phyloP scores from a whole-genome alignment of 208 protist species.

The Polymyxa betae region DNA sequence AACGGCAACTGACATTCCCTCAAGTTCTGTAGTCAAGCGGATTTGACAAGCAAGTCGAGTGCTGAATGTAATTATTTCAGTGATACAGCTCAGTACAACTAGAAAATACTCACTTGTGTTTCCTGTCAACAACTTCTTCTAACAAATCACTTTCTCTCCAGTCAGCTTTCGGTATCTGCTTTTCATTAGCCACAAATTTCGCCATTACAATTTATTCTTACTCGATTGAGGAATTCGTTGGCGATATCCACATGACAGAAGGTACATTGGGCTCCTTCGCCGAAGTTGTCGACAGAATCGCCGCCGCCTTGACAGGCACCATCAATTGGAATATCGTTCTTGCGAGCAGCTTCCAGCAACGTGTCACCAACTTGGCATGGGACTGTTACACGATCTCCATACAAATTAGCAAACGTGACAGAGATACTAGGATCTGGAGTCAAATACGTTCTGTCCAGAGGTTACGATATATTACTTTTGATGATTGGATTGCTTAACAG shows the following conservation, averaged over 20 bases:
- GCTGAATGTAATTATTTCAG: no score
- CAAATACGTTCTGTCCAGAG: no score
- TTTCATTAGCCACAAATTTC: background rate
- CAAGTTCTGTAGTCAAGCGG: background rate
- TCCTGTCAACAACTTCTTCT: background rate
- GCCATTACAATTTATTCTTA: background rate
- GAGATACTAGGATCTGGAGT: no score
- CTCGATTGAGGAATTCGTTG: constrained; percentile 14
- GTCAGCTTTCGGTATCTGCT: background rate
- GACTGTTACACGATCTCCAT: background rate
- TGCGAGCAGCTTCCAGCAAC: background rate
- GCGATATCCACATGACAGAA: constrained; percentile 33
- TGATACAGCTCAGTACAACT: background rate
- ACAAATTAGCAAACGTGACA: background rate
- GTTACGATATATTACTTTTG: no score
- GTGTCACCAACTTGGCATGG: background rate
- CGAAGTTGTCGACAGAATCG: background rate
- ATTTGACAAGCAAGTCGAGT: constrained; percentile 28
- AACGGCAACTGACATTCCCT: constrained; percentile 22
- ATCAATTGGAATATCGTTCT: constrained; percentile 25
- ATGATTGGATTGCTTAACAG: no score
- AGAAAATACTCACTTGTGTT: constrained; percentile 7
- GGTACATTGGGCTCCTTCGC: constrained; percentile 35
- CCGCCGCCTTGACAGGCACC: constrained; percentile 18
- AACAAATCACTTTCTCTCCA: constrained; percentile 12